These are phyloP conservation scores for Suillus spraguei DNA, from an alignment of 768 basidiomycete species.

Conservation along the genomic window DNA sequence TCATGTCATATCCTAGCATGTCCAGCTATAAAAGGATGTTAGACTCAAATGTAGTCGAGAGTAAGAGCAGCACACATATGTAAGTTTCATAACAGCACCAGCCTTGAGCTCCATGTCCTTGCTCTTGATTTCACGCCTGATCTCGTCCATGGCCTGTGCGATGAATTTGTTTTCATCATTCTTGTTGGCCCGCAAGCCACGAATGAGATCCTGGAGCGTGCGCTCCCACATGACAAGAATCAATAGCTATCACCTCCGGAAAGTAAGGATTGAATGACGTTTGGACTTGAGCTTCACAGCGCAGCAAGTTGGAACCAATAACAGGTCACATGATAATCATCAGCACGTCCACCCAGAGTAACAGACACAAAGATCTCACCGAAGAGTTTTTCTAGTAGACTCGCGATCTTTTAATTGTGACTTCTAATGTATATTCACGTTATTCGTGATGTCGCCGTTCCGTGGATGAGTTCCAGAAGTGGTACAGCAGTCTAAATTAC, in stretches of 20 bases:
- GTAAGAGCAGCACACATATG: constrained; percentile 68
- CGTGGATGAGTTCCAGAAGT: not conserved
- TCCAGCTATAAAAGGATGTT: constrained; percentile 65
- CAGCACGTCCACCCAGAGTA: not conserved
- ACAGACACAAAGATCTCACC: not conserved
- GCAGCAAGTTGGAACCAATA: not conserved
- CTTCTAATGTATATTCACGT: not conserved
- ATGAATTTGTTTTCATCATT: constrained; percentile 92
- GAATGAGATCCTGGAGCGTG: constrained; percentile 92
- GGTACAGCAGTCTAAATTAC: not conserved
- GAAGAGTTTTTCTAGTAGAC: no score
- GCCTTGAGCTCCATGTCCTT: constrained; percentile 98
- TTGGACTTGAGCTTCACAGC: not conserved
- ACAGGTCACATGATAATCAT: not conserved
- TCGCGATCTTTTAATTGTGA: not conserved
- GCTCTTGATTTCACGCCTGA: constrained; percentile 84
- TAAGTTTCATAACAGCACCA: constrained; percentile 91
- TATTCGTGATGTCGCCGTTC: not conserved
- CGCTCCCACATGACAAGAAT: constrained; percentile 83
- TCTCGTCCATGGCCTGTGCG: constrained; percentile 91
- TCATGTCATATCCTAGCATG: constrained; percentile 95
- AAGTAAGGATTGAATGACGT: not conserved
- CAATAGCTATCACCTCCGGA: not conserved
- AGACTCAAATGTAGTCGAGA: constrained; percentile 11
- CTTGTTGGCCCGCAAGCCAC: constrained; percentile 95